Evolutionary conservation across 495 filamentous ascomycete genomes (phyloP), one percentile per base, ranked within the genome.

Genomic region (Xylaria acuta): DNA sequence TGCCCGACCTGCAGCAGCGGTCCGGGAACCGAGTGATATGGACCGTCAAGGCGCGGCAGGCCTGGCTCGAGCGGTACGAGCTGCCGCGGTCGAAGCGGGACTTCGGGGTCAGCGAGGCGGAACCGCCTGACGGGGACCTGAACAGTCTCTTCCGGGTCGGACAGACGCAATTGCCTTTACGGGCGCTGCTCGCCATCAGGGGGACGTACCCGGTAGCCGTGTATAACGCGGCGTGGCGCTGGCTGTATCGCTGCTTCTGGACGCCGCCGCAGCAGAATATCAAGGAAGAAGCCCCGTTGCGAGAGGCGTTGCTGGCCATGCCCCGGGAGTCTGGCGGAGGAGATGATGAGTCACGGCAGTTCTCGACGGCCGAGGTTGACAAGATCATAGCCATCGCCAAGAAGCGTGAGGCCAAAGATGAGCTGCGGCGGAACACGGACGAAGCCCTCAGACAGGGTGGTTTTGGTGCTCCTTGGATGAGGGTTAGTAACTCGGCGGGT

Each of bases 171-270:
- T 6, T 67, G 1, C 32, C 65, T 9, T 9, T 54, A 1, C 65
- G 65, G 14, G 49, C 40, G 2, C 53, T 69, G 32, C 53, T 69
- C 18, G 38, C 66, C n/a, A 69, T 69, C 51, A 69, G 59, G 66
- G 30, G 45, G 6, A 27, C 27, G 2, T 45, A 69, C n/a, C 27
- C 49, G 11, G 65, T 25, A 20, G 25, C 6, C 14, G 49, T 56
- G 34, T 67, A 56, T 41, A 7, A 56, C 7, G 32, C 49, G 2
- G 49, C 47, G 2, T 67, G 65, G 65, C 65, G 32, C 18, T 54
- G 49, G 65, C 14, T 67, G 9, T 56, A 56, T 32, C 65, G n/a
- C 5, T 43, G 49, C 49, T 54, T 67, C 65, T 67, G 65, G 49
- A 67, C 65, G 3, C 49, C 65, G 22, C 43, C 32, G 45, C 65